A percentile compares a stretch with the other conserved stretches of the same genome.
Evolutionary conservation across 2,329 filamentous ascomycete species (phyloP).

Genomic region (Beauveria rudraprayagi): DNA sequence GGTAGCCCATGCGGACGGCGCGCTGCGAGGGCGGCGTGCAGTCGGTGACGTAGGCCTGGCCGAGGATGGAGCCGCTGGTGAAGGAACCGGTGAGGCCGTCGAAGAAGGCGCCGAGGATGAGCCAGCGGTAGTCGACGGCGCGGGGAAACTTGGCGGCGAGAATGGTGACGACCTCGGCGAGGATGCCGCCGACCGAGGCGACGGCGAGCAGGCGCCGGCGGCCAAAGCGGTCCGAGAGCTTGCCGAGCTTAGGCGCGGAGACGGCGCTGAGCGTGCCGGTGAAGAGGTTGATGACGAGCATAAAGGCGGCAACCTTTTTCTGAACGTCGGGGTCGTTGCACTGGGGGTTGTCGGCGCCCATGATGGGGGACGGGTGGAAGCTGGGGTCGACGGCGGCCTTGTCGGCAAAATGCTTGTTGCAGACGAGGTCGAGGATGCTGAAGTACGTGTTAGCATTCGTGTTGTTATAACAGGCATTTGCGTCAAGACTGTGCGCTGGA

Average conservation of each 20-base stretch:
- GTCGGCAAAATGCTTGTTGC: slow-evolving; percentile 72
- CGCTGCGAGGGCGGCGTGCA: slow-evolving; percentile 74
- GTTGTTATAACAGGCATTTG: not conserved
- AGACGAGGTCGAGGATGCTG: slow-evolving; percentile 72
- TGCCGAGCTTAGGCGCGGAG: slow-evolving; percentile 72
- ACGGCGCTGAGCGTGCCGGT: slow-evolving; percentile 73
- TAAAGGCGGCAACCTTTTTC: slow-evolving; percentile 67
- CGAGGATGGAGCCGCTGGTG: slow-evolving; percentile 67
- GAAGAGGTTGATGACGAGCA: slow-evolving; percentile 65
- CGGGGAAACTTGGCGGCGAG: slow-evolving; percentile 69
- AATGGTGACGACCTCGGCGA: slow-evolving; percentile 69
- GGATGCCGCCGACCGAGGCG: slow-evolving; percentile 64
- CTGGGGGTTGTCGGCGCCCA: slow-evolving; percentile 65
- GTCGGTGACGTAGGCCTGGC: slow-evolving; percentile 82
- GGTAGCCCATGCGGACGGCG: slow-evolving; percentile 77
- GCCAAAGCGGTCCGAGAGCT: slow-evolving; percentile 80
- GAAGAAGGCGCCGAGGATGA: slow-evolving; percentile 66
- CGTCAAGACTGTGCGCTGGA: not conserved
- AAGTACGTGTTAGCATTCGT: not conserved
- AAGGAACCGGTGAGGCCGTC: slow-evolving; percentile 88
- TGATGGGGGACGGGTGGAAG: slow-evolving; percentile 52
- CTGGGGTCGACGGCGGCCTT: slow-evolving; percentile 48
- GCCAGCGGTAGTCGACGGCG: slow-evolving; percentile 64
- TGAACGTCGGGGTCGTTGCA: slow-evolving; percentile 77
- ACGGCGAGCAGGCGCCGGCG: slow-evolving; percentile 66